Base-by-base conservation (phyloP, 2,329 filamentous ascomycete species). In the Cucurbitaria berberidis region DNA sequence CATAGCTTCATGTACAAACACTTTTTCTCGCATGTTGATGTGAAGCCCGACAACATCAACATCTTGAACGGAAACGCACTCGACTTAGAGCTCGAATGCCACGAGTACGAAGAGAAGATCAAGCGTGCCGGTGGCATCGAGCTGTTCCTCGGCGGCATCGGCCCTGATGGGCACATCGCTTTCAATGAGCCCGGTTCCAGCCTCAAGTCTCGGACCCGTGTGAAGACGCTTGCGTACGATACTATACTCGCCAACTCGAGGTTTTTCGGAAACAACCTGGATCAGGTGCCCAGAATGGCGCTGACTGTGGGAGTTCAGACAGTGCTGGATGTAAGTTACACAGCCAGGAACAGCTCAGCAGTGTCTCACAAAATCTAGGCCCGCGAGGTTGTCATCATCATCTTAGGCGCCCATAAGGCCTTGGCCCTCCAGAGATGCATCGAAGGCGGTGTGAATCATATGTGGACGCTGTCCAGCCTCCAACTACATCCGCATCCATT, bases 1-100 rank as follows among this genome's bases (percentile, higher is more conserved):
- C 91, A 96, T 79, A 90, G 87, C 61, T 96, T 95, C 80, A 95
- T 96, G 91, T 96, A 92, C 84, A 90, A 89, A 77, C 84, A 95
- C 78, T 91, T 96, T 81, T 96, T 96, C 81, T 90, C 89, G 38
- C 90, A 87, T 60, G 87, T 95, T 65, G 90, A 96, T 70, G 88
- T 95, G 64, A 84, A 87, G 61, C 91, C 91, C 5, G 83, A 84
- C 68, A 93, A 93, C 73, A 91, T 95, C 71, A 87, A 96, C 77
- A 91, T 95, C 67, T 84, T 93, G 34, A 86, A 93, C 70, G 90
- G 90, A 67, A 93, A 93, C 70, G 89, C 90, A 0, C 77, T 83
- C 13, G 89, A 91, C 69, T 84, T 91, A 2, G 86, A 88, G 60
- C 86, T 85, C 35, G 91, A 95, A 76, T 93, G 90, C 69, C 84